A percentile compares a stretch with the other conserved stretches of the same genome.
Conservation (phyloP, 73 alveolate species). For the Stentor coeruleus region DNA sequence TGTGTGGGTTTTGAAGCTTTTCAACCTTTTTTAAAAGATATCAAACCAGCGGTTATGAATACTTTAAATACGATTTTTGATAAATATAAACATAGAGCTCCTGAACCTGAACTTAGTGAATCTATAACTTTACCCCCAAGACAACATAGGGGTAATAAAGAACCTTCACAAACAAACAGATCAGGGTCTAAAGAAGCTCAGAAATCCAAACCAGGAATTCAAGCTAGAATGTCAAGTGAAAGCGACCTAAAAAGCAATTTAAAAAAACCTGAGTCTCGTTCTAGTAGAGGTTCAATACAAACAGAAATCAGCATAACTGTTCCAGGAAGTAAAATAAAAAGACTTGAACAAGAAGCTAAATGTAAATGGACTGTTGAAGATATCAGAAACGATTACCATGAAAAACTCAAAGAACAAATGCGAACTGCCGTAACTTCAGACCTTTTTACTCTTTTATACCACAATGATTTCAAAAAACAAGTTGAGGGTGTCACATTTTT, state of each 20-base stretch:
- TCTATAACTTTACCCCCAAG: not conserved
- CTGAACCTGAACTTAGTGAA: too few species aligned
- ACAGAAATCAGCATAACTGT: constrained; percentile 11
- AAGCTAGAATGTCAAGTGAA: not conserved
- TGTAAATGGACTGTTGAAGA: constrained; percentile 62
- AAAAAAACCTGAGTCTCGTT: not conserved
- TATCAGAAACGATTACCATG: constrained; percentile 62
- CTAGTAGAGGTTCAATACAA: too few species aligned
- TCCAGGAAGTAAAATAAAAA: constrained; percentile 62
- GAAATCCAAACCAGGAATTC: not conserved
- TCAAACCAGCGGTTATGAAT: constrained; percentile 70
- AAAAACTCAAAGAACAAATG: constrained; percentile 43
- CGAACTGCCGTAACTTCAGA: not conserved
- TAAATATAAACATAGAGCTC: not conserved
- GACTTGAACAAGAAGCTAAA: constrained; percentile 71
- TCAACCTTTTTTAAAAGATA: constrained; percentile 41
- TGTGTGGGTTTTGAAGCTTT: constrained; percentile 35
- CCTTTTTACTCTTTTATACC: constrained; percentile 30
- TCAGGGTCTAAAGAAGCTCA: too few species aligned
- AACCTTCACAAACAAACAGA: not conserved
- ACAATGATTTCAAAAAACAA: constrained; percentile 51
- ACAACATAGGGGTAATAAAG: too few species aligned
- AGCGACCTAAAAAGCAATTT: constrained; percentile 6
- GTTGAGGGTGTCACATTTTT: constrained; percentile 37
- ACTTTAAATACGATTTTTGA: not conserved